A percentile compares a stretch with the other conserved stretches of the same genome.
Conservation (phyloP, 768 basidiomycete genomes). For the Pisolithus microcarpus region DNA sequence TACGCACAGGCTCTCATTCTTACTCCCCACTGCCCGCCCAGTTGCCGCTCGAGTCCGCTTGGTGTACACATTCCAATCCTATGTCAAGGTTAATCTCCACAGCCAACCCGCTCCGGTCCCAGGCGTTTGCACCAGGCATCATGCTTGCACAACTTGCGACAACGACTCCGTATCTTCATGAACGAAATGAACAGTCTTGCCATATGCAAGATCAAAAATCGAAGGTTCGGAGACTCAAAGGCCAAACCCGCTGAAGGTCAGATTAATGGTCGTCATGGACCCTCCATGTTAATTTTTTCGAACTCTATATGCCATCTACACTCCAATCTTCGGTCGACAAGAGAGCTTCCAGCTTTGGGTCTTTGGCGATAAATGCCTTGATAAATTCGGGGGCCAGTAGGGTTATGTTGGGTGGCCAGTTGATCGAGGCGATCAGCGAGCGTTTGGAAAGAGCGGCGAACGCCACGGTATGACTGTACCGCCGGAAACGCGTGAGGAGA, state of each 20-base stretch:
- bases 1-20: no score
- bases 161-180: conserved; percentile 73
- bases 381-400: conserved; percentile 59
- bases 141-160: conserved; percentile 70
- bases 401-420: conserved; percentile 67
- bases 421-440: conserved; percentile 58
- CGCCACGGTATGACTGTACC: conserved; percentile 47
- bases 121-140: conserved; percentile 65
- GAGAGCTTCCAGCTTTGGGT: conserved; percentile 76
- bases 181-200: conserved; percentile 71
- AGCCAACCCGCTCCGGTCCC: conserved; percentile 45
- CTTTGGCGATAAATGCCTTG: conserved; percentile 59
- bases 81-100: conserved; percentile 56
- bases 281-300: no score
- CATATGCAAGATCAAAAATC: no score
- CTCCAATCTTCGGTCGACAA: conserved; percentile 82
- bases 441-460: background rate
- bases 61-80: conserved; percentile 58
- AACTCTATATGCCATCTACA: conserved; percentile 48
- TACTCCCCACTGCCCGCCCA: no score
- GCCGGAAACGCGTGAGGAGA: conserved; percentile 63
- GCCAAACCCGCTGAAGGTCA: no score
- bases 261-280: no score
- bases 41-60: conserved; percentile 59
- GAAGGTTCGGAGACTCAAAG: no score